These are phyloP conservation scores for Bruguiera parviflora DNA, from an alignment of 345 rosid genomes.

Conservation along the genomic window DNA sequence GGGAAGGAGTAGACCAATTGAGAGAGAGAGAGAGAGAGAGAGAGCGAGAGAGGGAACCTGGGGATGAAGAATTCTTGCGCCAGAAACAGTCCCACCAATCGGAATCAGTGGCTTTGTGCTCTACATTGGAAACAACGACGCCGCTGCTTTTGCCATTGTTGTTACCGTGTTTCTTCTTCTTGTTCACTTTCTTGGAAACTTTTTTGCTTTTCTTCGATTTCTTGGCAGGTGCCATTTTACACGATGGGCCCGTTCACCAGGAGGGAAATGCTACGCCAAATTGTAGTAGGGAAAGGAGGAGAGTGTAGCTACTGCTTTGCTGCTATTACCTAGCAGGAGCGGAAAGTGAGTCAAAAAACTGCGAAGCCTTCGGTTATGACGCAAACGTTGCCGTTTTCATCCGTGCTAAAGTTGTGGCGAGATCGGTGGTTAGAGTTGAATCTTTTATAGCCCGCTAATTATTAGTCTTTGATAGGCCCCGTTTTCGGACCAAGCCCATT, in stretches of 20 bases:
- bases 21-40: neutral
- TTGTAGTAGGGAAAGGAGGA: neutral
- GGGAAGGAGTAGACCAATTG: neutral
- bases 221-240: conserved; percentile 53
- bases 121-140: conserved; percentile 42
- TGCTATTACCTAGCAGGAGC: no score
- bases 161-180: conserved; percentile 51
- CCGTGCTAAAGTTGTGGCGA: no score
- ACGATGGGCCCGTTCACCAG: no score
- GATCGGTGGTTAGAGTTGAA: no score
- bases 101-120: conserved; percentile 65
- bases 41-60: conserved; percentile 40
- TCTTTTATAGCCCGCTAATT: no score
- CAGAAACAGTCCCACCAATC: conserved; percentile 95
- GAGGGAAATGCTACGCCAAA: no score
- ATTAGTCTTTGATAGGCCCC: no score
- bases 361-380: no score
- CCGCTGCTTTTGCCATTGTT: conserved; percentile 22
- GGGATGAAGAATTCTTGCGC: conserved; percentile 59
- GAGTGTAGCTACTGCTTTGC: no score
- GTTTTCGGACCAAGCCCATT: no score
- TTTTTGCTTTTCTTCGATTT: conserved; percentile 52
- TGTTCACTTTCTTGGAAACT: conserved; percentile 43
- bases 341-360: no score
- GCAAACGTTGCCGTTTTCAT: no score